Evolutionary conservation across 1,139 yeast genomes (phyloP).

Genomic region (Magnusiomyces fungicola): DNA sequence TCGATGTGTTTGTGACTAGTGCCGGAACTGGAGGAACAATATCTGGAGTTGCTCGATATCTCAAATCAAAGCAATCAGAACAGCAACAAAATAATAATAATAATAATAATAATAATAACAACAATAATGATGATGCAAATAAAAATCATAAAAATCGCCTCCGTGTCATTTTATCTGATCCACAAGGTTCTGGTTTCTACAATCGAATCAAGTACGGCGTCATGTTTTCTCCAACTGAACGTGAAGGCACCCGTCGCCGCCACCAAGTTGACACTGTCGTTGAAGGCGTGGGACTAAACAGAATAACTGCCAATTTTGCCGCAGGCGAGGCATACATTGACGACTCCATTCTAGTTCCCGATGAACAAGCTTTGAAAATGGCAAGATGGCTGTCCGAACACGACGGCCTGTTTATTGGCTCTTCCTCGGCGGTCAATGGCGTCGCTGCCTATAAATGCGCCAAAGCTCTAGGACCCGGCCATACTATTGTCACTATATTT

Average conservation of each 20-base stretch:
- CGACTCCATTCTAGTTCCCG: constrained; percentile 72
- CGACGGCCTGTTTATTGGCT: constrained; percentile 88
- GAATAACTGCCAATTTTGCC: constrained; percentile 74
- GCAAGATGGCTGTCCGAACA: constrained; percentile 72
- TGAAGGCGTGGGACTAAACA: constrained; percentile 88
- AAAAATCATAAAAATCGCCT: constrained; percentile 29
- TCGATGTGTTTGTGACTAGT: constrained; percentile 79
- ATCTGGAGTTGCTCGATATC: constrained; percentile 75
- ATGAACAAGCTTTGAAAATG: constrained; percentile 77
- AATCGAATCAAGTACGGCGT: constrained; percentile 85
- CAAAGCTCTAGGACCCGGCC: constrained; percentile 49
- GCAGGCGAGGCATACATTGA: constrained; percentile 57
- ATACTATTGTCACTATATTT: constrained; percentile 74
- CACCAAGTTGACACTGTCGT: constrained; percentile 94
- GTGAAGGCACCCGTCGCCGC: constrained; percentile 87
- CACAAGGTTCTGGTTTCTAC: constrained; percentile 89
- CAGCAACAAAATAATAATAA: neutral
- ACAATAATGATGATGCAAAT: neutral
- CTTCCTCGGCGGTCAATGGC: constrained; percentile 87
- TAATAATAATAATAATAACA: no score
- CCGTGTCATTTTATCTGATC: constrained; percentile 66
- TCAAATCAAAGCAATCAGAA: constrained; percentile 40
- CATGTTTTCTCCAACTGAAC: constrained; percentile 83
- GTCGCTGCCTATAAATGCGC: constrained; percentile 80
- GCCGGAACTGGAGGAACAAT: constrained; percentile 76